These are phyloP conservation scores for Pyrus hybrid DNA, from an alignment of 331 rosid species.

Conservation along the genomic window DNA sequence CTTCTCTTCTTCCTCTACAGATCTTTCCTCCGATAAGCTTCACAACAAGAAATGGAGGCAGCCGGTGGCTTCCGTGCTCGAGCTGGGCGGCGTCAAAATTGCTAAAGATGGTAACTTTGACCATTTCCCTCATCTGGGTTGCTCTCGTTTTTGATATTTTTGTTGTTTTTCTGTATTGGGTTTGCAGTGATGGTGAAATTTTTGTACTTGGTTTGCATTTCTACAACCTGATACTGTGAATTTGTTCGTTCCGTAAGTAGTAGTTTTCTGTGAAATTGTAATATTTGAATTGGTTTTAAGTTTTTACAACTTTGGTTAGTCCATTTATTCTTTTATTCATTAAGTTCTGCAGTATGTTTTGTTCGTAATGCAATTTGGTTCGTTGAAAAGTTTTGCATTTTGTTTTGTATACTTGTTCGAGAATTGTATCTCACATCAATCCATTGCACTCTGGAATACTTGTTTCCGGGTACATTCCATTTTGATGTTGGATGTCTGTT, in stretches of 20 bases:
- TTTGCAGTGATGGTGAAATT: background rate
- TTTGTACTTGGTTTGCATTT: background rate
- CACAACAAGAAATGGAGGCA: slow-evolving; percentile 63
- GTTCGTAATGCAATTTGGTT: background rate
- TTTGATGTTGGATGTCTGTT: background rate
- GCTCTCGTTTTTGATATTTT: background rate
- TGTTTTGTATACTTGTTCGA: background rate
- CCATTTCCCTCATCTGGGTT: background rate
- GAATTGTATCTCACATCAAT: background rate
- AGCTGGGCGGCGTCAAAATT: slow-evolving; percentile 71
- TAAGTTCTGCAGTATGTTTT: background rate
- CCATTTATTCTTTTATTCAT: background rate
- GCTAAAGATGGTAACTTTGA: slow-evolving; percentile 53
- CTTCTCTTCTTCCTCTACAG: slow-evolving; percentile 42
- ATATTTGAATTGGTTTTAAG: background rate
- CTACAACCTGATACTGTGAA: background rate
- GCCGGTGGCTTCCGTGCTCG: slow-evolving; percentile 52
- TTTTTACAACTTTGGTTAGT: background rate
- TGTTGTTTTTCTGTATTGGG: background rate
- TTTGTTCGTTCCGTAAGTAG: background rate
- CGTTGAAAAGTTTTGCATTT: background rate
- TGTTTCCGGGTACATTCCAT: background rate
- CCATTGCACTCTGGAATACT: background rate
- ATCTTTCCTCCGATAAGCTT: slow-evolving; percentile 18
- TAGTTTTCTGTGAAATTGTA: background rate